phyloP scores from a whole-genome alignment of 2,329 filamentous ascomycete species.

The Ophidiomyces ophidiicola region DNA sequence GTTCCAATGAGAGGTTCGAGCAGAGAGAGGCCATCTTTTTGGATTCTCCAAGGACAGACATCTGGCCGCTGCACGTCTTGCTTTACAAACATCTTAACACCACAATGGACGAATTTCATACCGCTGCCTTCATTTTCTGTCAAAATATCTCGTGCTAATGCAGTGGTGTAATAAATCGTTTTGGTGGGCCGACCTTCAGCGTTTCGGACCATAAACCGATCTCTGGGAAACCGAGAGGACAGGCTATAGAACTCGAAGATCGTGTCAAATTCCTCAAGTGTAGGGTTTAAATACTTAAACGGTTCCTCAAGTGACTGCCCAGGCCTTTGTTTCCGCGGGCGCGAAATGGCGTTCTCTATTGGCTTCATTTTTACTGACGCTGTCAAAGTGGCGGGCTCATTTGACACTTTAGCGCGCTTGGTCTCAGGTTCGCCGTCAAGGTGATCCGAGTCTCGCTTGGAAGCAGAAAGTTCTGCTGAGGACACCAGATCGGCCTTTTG shows the following conservation, averaged over 20 bases:
- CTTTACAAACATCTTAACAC: slow-evolving; percentile 98
- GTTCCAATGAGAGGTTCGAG: slow-evolving; percentile 81
- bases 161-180: slow-evolving; percentile 91
- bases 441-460: slow-evolving; percentile 28
- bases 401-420: slow-evolving; percentile 32
- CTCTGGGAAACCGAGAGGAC: slow-evolving; percentile 69
- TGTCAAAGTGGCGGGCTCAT: slow-evolving; percentile 18
- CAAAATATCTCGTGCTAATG: slow-evolving; percentile 72
- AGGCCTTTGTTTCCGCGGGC: slow-evolving; percentile 28
- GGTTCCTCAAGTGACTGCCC: slow-evolving; percentile 63
- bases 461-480: neutral
- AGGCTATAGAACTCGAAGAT: slow-evolving; percentile 80
- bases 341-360: slow-evolving; percentile 11
- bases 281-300: slow-evolving; percentile 73
- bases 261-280: slow-evolving; percentile 61
- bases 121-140: slow-evolving; percentile 77
- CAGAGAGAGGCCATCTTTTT: slow-evolving; percentile 85
- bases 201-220: slow-evolving; percentile 94
- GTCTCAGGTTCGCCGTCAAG: slow-evolving; percentile 22
- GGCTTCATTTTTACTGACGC: slow-evolving; percentile 24
- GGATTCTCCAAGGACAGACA: slow-evolving; percentile 87
- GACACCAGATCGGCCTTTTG: neutral
- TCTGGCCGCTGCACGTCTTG: slow-evolving; percentile 80
- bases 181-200: slow-evolving; percentile 75
- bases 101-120: slow-evolving; percentile 90